Percentiles rank a stretch among this genome's conserved stretches.
phyloP scores from a whole-genome alignment of 768 basidiomycete species.

The Boletus rubescentipes region DNA sequence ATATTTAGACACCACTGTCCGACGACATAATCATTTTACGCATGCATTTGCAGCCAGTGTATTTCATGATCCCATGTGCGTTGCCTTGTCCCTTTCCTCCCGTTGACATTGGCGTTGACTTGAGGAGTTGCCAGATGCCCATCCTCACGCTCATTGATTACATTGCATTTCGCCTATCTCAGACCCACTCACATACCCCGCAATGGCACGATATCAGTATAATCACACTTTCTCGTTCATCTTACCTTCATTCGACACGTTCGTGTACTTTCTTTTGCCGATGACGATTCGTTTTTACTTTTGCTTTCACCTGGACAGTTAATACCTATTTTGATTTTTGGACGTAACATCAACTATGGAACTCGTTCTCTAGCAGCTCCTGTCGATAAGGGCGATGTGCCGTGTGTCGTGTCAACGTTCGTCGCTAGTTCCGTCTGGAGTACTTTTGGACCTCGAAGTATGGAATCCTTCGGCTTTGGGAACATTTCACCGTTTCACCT shows the following conservation, averaged over 20 bases:
- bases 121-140: slow-evolving; percentile 21
- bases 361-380: background rate
- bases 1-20: slow-evolving; percentile 24
- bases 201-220: slow-evolving; percentile 28
- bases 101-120: background rate
- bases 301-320: slow-evolving; percentile 4
- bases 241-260: slow-evolving; percentile 18
- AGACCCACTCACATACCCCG: slow-evolving; percentile 24
- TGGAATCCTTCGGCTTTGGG: background rate
- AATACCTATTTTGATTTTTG: slow-evolving; percentile 4
- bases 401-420: background rate
- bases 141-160: slow-evolving; percentile 24
- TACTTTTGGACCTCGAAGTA: background rate
- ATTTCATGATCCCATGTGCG: slow-evolving; percentile 29
- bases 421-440: background rate
- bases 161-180: slow-evolving; percentile 24
- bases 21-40: slow-evolving; percentile 28
- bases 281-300: slow-evolving; percentile 10
- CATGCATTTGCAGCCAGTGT: slow-evolving; percentile 29
- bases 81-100: background rate
- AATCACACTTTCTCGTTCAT: slow-evolving; percentile 27
- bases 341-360: slow-evolving; percentile 6
- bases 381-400: background rate
- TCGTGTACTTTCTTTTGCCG: slow-evolving; percentile 3
- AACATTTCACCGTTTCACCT: background rate